Percentiles rank a stretch among this genome's conserved stretches.
Evolutionary conservation across 345 rosid species (phyloP).

Genomic region (Hypericum perforatum): DNA sequence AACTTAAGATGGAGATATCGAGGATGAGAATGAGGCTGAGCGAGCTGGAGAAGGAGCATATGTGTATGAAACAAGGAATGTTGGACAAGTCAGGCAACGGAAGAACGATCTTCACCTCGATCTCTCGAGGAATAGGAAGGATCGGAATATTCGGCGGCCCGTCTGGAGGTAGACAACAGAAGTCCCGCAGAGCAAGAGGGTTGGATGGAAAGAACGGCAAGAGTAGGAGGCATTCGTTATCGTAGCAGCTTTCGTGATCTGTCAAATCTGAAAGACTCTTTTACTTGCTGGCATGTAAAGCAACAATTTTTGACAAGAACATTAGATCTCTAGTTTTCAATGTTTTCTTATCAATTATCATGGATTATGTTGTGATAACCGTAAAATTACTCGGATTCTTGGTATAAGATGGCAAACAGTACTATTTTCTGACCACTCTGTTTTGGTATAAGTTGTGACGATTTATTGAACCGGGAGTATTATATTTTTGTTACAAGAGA

Average conservation of each 20-base stretch:
- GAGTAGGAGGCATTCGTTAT: constrained; percentile 42
- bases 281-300: too few species aligned
- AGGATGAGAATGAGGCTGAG: constrained; percentile 67
- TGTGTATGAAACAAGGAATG: constrained; percentile 60
- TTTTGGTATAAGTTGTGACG: too few species aligned
- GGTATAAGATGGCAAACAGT: too few species aligned
- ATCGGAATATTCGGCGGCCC: constrained; percentile 47
- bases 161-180: constrained; percentile 39
- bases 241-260: constrained; percentile 19
- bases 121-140: constrained; percentile 74
- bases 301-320: too few species aligned
- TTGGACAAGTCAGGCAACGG: constrained; percentile 57
- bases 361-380: too few species aligned
- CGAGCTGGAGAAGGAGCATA: constrained; percentile 62
- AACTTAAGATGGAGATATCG: constrained; percentile 61
- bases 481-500: too few species aligned
- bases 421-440: too few species aligned
- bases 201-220: constrained; percentile 43
- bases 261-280: too few species aligned
- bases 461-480: too few species aligned
- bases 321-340: too few species aligned
- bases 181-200: constrained; percentile 42
- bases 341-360: too few species aligned
- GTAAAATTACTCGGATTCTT: too few species aligned
- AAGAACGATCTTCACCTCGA: constrained; percentile 51